These are phyloP conservation scores for Pichia sp. DNA, from an alignment of 1,139 yeast genomes.

Conservation along the genomic window DNA sequence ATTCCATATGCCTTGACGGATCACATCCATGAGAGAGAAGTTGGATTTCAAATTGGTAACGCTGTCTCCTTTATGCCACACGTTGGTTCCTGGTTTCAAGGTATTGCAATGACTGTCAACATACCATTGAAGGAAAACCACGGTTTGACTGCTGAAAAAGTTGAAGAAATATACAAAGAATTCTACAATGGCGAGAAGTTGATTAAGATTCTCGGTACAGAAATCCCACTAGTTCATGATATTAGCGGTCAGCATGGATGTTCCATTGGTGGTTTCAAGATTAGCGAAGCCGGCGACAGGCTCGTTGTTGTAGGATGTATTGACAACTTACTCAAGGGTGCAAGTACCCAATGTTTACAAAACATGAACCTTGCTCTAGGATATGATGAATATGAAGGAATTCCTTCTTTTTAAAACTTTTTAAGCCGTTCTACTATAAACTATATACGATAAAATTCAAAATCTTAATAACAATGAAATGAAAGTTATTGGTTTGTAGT, in stretches of 20 bases:
- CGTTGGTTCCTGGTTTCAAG: slow-evolving; percentile 99
- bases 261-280: slow-evolving; percentile 92
- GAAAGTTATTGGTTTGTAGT: background rate
- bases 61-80: slow-evolving; percentile 92
- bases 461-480: background rate
- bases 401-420: slow-evolving; percentile 47
- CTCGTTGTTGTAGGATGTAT: slow-evolving; percentile 93
- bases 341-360: slow-evolving; percentile 97
- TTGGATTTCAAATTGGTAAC: slow-evolving; percentile 71
- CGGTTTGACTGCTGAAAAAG: slow-evolving; percentile 66
- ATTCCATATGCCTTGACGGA: slow-evolving; percentile 95
- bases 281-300: slow-evolving; percentile 80
- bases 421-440: background rate
- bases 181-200: slow-evolving; percentile 84
- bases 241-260: slow-evolving; percentile 93
- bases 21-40: slow-evolving; percentile 93
- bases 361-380: slow-evolving; percentile 87
- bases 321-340: slow-evolving; percentile 94
- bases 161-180: slow-evolving; percentile 81
- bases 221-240: slow-evolving; percentile 88
- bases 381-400: slow-evolving; percentile 92
- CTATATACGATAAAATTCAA: background rate
- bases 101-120: slow-evolving; percentile 86
- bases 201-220: slow-evolving; percentile 80
- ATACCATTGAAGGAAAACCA: slow-evolving; percentile 71